Evolutionary conservation across 2,329 filamentous ascomycete genomes (phyloP).

Genomic region (Aquanectria penicillioides): DNA sequence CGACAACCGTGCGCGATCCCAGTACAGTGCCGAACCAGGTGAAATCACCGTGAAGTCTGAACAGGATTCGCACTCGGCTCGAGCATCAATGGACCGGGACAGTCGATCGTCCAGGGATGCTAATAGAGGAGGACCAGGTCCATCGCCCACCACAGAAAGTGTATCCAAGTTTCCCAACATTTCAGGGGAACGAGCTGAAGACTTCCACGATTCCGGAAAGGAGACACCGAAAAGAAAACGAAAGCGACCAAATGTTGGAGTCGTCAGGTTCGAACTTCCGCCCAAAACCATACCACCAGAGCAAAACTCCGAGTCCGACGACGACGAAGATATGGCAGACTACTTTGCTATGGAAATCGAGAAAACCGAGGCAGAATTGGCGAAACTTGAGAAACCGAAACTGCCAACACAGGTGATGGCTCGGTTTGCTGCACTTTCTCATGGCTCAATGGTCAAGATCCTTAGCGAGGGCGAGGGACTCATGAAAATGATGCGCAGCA

Average conservation of each 20-base stretch:
- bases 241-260: slow-evolving; percentile 43
- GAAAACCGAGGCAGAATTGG: slow-evolving; percentile 61
- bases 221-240: slow-evolving; percentile 37
- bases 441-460: slow-evolving; percentile 60
- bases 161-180: slow-evolving; percentile 26
- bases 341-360: slow-evolving; percentile 64
- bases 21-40: slow-evolving; percentile 58
- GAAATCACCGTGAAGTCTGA: slow-evolving; percentile 56
- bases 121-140: slow-evolving; percentile 28
- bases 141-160: slow-evolving; percentile 38
- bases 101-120: slow-evolving; percentile 29
- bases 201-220: slow-evolving; percentile 23
- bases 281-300: slow-evolving; percentile 46
- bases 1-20: slow-evolving; percentile 50
- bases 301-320: slow-evolving; percentile 59
- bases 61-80: slow-evolving; percentile 49
- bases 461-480: slow-evolving; percentile 57
- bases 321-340: slow-evolving; percentile 68
- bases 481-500: slow-evolving; percentile 53
- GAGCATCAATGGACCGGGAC: slow-evolving; percentile 39
- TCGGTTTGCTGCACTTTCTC: slow-evolving; percentile 58
- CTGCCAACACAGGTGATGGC: slow-evolving; percentile 54
- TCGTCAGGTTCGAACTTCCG: slow-evolving; percentile 53
- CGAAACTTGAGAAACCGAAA: slow-evolving; percentile 55
- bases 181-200: slow-evolving; percentile 22